Percentiles rank a stretch among this genome's conserved stretches.
These are phyloP conservation scores for Fraxinus xanthoxyloides DNA, from an alignment of 305 asterid genomes.

Conservation along the genomic window DNA sequence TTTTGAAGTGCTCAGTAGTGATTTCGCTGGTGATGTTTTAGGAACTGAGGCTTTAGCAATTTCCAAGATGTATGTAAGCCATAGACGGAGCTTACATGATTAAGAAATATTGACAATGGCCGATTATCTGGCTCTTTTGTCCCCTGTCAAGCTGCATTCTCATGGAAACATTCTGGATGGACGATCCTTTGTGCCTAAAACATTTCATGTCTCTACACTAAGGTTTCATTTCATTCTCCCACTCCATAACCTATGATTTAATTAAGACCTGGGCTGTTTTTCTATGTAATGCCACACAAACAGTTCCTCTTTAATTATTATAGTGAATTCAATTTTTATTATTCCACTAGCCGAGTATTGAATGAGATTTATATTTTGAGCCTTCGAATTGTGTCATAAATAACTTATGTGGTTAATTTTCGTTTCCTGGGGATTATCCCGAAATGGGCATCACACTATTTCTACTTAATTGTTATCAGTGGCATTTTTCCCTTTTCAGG, in stretches of 20 bases:
- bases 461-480: background rate
- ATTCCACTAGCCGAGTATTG: background rate
- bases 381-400: background rate
- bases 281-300: background rate
- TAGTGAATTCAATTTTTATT: background rate
- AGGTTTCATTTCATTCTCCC: conserved; percentile 37
- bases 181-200: conserved; percentile 32
- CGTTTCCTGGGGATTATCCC: background rate
- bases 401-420: background rate
- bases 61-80: conserved; percentile 17
- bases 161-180: conserved; percentile 32
- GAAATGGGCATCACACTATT: background rate
- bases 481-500: conserved; percentile 23
- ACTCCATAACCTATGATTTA: conserved; percentile 8
- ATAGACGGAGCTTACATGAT: conserved; percentile 35
- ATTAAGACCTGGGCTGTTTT: background rate
- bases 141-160: conserved; percentile 47
- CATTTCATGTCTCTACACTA: conserved; percentile 33
- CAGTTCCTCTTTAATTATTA: background rate
- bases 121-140: conserved; percentile 47
- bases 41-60: conserved; percentile 10
- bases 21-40: conserved; percentile 29
- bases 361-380: background rate
- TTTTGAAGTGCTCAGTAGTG: background rate
- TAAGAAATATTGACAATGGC: conserved; percentile 44